Conservation (phyloP, 306 rosid species). For the Macrotyloma uniflorum region DNA sequence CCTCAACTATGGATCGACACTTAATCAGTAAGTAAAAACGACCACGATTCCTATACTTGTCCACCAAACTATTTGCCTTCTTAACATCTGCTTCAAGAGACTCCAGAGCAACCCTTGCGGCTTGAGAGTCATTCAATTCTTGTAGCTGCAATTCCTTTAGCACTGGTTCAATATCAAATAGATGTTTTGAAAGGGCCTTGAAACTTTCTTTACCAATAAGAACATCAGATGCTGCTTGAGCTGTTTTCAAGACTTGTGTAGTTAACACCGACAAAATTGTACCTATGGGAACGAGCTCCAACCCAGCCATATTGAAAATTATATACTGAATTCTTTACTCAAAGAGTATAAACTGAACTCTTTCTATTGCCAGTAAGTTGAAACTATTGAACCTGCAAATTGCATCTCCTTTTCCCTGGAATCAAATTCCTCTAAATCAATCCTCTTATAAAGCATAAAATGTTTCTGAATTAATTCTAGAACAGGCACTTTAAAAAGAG, state of each 20-base stretch:
- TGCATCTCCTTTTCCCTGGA: constrained; percentile 31
- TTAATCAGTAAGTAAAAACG: constrained; percentile 68
- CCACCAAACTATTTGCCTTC: constrained; percentile 67
- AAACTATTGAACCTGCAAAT: constrained; percentile 18
- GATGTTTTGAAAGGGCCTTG: constrained; percentile 65
- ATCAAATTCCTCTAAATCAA: constrained; percentile 27
- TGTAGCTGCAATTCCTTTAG: constrained; percentile 72
- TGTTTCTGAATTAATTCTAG: neutral
- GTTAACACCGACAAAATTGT: constrained; percentile 76
- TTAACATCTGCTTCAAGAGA: constrained; percentile 76
- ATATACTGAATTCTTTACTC: constrained; percentile 29
- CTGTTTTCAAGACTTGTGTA: constrained; percentile 70
- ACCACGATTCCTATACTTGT: constrained; percentile 67
- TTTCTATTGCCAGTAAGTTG: constrained; percentile 28
- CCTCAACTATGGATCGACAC: constrained; percentile 71
- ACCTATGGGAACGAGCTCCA: constrained; percentile 82
- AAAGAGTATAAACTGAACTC: neutral
- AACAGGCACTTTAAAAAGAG: neutral
- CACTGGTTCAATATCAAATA: constrained; percentile 72
- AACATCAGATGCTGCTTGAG: constrained; percentile 71
- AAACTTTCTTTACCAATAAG: constrained; percentile 72
- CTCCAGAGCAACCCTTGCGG: constrained; percentile 71
- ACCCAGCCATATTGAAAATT: constrained; percentile 39
- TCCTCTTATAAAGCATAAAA: constrained; percentile 14
- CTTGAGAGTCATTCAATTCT: constrained; percentile 75